Percentiles rank a stretch among this genome's conserved stretches.
phyloP scores from a whole-genome alignment of 257 asterid genomes.

The Przewalskia tangutica region DNA sequence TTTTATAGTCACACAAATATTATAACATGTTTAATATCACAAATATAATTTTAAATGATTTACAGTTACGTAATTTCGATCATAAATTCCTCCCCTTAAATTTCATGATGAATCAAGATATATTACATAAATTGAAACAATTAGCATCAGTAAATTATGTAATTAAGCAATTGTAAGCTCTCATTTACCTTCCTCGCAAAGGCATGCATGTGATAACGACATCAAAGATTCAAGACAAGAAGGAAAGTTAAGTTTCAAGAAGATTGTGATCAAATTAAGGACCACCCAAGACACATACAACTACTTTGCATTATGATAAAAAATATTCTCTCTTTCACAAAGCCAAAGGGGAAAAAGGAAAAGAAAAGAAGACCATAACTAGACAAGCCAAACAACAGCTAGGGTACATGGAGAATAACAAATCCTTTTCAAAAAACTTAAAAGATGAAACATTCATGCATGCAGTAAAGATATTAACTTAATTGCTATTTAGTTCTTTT shows the following conservation, averaged over 20 bases:
- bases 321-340: background rate
- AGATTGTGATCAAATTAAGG: too few species aligned
- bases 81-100: too few species aligned
- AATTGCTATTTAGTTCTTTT: background rate
- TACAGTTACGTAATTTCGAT: too few species aligned
- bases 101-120: too few species aligned
- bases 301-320: background rate
- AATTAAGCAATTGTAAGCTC: slow-evolving; percentile 3
- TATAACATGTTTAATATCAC: too few species aligned
- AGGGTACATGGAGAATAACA: background rate
- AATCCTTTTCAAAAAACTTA: background rate
- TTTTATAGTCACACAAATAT: too few species aligned
- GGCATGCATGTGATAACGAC: too few species aligned
- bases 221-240: too few species aligned
- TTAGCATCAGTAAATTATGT: background rate
- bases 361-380: background rate
- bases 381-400: background rate
- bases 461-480: background rate
- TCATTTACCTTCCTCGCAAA: background rate
- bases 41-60: too few species aligned
- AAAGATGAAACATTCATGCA: background rate
- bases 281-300: background rate
- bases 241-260: too few species aligned
- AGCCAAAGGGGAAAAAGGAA: background rate
- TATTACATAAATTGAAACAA: too few species aligned